These are phyloP conservation scores for Acanthochlamys bracteata DNA, from an alignment of 106 monocot species.

Conservation along the genomic window DNA sequence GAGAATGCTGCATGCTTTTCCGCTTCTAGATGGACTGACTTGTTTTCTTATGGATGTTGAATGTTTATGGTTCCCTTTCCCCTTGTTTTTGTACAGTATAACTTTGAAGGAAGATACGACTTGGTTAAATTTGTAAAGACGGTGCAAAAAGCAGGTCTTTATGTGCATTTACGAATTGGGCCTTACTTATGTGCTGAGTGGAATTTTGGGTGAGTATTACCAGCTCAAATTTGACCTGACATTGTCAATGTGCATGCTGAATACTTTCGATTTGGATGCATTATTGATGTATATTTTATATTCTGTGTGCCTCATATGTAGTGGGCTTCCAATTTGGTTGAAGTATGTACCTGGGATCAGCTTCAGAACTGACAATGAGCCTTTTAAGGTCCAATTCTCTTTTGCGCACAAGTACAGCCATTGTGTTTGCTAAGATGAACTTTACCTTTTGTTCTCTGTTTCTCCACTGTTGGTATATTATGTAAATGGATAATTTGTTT, in stretches of 20 bases:
- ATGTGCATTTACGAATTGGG: conserved; percentile 79
- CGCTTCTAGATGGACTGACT: not conserved
- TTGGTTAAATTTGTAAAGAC: conserved; percentile 92
- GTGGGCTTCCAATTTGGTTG: conserved; percentile 97
- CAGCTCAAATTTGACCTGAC: not conserved
- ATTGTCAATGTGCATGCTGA: too few species aligned
- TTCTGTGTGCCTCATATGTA: conserved; percentile 13
- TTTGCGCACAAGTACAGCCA: not conserved
- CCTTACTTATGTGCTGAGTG: conserved; percentile 96
- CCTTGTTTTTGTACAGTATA: conserved; percentile 44
- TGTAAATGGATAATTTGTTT: not conserved
- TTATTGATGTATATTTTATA: not conserved
- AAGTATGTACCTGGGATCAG: conserved; percentile 98
- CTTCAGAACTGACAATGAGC: conserved; percentile 97
- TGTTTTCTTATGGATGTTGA: not conserved
- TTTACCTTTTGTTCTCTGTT: not conserved
- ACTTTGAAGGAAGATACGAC: conserved; percentile 93
- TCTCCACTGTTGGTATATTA: not conserved
- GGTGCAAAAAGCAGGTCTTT: conserved; percentile 77
- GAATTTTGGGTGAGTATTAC: conserved; percentile 78
- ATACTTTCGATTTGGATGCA: not conserved
- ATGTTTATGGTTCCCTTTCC: not conserved
- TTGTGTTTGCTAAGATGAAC: not conserved
- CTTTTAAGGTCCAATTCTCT: conserved; percentile 68
- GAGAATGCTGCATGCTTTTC: not conserved